Evolutionary conservation across 306 rosid species (phyloP), one percentile per base, ranked within the genome.

Genomic region (Echinosophora koreensis): DNA sequence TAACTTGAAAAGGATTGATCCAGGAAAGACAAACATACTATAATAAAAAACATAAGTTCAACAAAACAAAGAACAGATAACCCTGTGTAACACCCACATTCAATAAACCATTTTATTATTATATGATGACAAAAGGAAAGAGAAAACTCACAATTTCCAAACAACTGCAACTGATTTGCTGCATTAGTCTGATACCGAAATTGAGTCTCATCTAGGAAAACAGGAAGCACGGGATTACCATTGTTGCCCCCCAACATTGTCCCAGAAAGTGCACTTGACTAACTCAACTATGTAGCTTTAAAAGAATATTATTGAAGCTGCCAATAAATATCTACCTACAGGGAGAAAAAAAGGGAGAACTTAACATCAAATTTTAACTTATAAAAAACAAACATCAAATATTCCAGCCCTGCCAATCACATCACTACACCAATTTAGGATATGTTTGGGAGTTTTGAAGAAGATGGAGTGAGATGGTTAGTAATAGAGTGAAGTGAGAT

Each of bases 221-320:
- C 88, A 27, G 98, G 97, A 83, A 87, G 92, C 79, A 86, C 55
- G 5, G 85, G 72, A 72, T 89, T 94, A 37, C 85, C 87, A 10
- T 86, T 90, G 95, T 90, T 88, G 59, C 92, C 90, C 16, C 93
- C 93, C 81, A 90, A 86, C 98, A 94, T 94, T 86, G 82, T 82
- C 57, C 55, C 61, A 12, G 42, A 37, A 57, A 44, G 46, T 57
- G 18, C 34, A 50, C 28, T 70, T 71, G 65, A 30, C 39, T 49
- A 52, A 69, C 71, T 84, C 83, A 61, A 78, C 4, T 63, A 54
- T 34, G 64, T 49, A 69, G 79, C 78, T 59, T 78, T 63, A 37
- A 8, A 78, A 58, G 17, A 74, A 57, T 37, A 44, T 15, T 30
- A 42, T 42, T 46, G 68, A 81, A 57, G 66, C 66, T 69, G 76